Percentiles rank a stretch among this genome's conserved stretches.
Conservation (phyloP, 2,329 filamentous ascomycete species). For the Pseudopithomyces maydicus region DNA sequence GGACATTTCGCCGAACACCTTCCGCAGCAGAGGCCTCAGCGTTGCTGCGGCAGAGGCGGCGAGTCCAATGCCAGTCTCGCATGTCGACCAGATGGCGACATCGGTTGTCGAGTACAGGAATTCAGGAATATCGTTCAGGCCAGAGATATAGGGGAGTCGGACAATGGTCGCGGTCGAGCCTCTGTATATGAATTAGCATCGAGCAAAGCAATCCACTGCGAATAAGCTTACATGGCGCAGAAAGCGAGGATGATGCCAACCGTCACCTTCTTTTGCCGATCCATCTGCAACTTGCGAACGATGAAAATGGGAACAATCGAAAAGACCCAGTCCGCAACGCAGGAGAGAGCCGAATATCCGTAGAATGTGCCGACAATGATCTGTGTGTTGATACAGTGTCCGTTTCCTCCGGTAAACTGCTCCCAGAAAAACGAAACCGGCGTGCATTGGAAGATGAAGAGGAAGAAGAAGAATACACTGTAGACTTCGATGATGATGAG, state of each 20-base stretch:
- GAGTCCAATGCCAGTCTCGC: conserved; percentile 21
- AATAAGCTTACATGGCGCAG: conserved; percentile 17
- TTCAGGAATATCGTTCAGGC: conserved; percentile 16
- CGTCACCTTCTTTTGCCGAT: conserved; percentile 15
- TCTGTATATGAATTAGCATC: conserved; percentile 10
- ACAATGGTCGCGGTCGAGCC: conserved; percentile 20
- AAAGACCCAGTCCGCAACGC: conserved; percentile 18
- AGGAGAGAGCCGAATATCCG: conserved; percentile 16
- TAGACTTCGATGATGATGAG: conserved; percentile 16
- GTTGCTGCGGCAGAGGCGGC: conserved; percentile 20
- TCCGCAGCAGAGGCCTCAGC: conserved; percentile 18
- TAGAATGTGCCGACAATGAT: conserved; percentile 13
- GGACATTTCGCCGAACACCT: conserved; percentile 16
- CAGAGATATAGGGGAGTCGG: conserved; percentile 17
- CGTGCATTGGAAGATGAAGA: conserved; percentile 18
- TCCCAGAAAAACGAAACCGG: conserved; percentile 18
- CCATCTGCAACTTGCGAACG: conserved; percentile 18
- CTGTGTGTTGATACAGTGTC: conserved; percentile 12
- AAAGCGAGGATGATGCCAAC: conserved; percentile 19
- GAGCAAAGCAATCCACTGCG: neutral
- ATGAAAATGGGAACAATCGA: conserved; percentile 22
- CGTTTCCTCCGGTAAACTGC: conserved; percentile 15
- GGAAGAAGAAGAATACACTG: conserved; percentile 19
- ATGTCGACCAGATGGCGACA: conserved; percentile 22
- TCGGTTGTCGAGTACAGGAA: conserved; percentile 21